Evolutionary conservation across 768 basidiomycete genomes (phyloP).

Genomic region (Pluteus cervinus): DNA sequence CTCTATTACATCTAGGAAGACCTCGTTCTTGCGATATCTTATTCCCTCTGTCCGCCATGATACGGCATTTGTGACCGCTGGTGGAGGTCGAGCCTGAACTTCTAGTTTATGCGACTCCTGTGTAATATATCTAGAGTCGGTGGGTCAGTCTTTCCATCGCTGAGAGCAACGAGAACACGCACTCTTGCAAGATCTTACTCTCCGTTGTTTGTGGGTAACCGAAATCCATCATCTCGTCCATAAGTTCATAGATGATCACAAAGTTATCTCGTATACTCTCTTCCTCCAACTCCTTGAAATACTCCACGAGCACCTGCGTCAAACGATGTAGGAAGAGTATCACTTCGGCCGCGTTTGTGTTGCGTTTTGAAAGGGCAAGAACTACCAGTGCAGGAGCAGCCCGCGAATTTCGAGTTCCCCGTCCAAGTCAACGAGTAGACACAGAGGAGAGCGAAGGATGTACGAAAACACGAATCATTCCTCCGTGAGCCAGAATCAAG

Average conservation of each 20-base stretch:
- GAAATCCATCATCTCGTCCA: slow-evolving; percentile 99
- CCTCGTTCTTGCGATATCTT: slow-evolving; percentile 96
- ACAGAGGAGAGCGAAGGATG: too few relatives aligned
- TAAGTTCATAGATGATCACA: slow-evolving; percentile 96
- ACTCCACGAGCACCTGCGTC: slow-evolving; percentile 89
- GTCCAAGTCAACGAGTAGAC: too few relatives aligned
- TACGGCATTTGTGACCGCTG: slow-evolving; percentile 97
- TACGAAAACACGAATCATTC: slow-evolving; percentile 1
- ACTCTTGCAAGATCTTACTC: slow-evolving; percentile 98
- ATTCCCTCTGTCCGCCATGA: slow-evolving; percentile 99
- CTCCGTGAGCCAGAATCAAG: background rate
- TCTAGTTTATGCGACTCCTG: slow-evolving; percentile 98
- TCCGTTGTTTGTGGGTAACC: slow-evolving; percentile 99
- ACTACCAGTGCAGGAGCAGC: too few relatives aligned
- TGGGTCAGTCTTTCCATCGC: background rate
- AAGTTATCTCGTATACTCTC: slow-evolving; percentile 99
- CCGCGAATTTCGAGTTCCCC: background rate
- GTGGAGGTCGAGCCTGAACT: slow-evolving; percentile 85
- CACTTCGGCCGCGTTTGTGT: slow-evolving; percentile 92
- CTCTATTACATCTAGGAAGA: slow-evolving; percentile 97
- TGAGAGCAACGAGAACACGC: slow-evolving; percentile 19
- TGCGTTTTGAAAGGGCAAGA: slow-evolving; percentile 91
- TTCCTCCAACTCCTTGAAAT: slow-evolving; percentile 99
- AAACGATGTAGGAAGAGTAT: slow-evolving; percentile 95
- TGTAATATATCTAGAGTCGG: slow-evolving; percentile 75